Base-by-base conservation (phyloP, 2,329 filamentous ascomycete species). In the Diaporthe vexans region DNA sequence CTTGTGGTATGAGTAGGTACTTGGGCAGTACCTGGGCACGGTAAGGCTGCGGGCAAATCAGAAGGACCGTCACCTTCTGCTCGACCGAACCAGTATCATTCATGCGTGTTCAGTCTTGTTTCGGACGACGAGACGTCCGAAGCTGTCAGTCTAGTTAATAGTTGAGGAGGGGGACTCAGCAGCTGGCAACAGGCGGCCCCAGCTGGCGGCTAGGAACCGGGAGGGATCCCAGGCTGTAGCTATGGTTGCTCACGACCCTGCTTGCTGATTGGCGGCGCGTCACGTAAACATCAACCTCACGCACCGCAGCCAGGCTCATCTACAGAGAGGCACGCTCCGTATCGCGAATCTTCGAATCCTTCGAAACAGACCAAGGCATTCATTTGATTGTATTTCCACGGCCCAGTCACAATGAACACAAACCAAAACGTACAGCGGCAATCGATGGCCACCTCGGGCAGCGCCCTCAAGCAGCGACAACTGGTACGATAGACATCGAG, bases 381-480 rank as follows among this genome's bases (percentile, higher is more conserved):
- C 0, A 40, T n/a, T 63, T n/a, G 26, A 21, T 26, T 13, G 5
- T 40, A 26, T 54, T 29, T 10, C 24, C 63, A 26, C n/a, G 13
- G 73, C 35, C 77, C 77, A 58, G 77, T 77, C 68, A 80, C 77
- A 1, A 78, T 79, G 70, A 80, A 76, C 68, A 77, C 78, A 24
- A 79, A 78, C 74, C 79, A 77, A 71, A 77, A 76, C 21, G 72
- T 78, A 40, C 73, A 82, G 73, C 79, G 83, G 51, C 80, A 82
- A 33, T 86, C 82, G 1, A 80, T 81, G 78, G 78, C 79, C 35
- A 76, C 77, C 11, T 82, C 86, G 4, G 87, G 86, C 46, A 83
- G 85, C 46, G 86, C 82, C 26, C 83, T 88, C 43, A 89, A 89
- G 79, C 83, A 86, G 48, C 82, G 87, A 73, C 88, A 89, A 79